Base-by-base conservation (phyloP, 768 basidiomycete species). In the Psilocybe sp. region DNA sequence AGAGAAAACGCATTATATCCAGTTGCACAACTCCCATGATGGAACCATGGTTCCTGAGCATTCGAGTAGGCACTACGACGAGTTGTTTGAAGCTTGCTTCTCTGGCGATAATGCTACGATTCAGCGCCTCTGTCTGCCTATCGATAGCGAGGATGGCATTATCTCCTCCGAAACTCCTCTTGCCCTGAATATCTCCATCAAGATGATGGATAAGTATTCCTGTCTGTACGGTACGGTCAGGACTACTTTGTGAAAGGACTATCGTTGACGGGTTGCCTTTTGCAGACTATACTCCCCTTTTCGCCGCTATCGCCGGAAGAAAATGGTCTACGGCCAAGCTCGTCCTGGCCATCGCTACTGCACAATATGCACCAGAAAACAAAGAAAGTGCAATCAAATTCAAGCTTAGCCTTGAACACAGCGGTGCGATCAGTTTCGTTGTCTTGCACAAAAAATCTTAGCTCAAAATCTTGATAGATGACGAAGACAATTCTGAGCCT, bases 301-400 rank as follows among this genome's bases (percentile, higher is more conserved):
- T 65, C 46, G 75, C 79, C 15, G 82, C 82, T 0, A 52, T 82
- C 12, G 60, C 62, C 19, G 73, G 71, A 12, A 70, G 78, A 7
- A 74, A 69, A 15, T 86, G 82, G 82, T 67, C 72, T 6, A 80
- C 81, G 0, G 82, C 80, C 1, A 76, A 73, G n/a, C 64, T 84
- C 5, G 70, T 86, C n/a, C 58, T 84, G 20, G 76, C 78, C 1
- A 82, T 84, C 52, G 74, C 80, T 4, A 64, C 65, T 2, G 76
- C 81, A 10, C 83, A 86, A 59, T 79, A 80, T 52, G 67, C 74
- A 15, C 64, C 72, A 3, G 60, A 68, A 0, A 66, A 74, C 7
- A 57, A 69, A 3, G 54, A 69, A 11, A 63, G 66, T 5, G 63
- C 63, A 51, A 42, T 62, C 14, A 66, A 66, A 33, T 76, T 75